Percentiles rank a stretch among this genome's conserved stretches.
These are phyloP conservation scores for Aspergillus intermedius DNA, from an alignment of 2,329 filamentous ascomycete species.

Conservation along the genomic window DNA sequence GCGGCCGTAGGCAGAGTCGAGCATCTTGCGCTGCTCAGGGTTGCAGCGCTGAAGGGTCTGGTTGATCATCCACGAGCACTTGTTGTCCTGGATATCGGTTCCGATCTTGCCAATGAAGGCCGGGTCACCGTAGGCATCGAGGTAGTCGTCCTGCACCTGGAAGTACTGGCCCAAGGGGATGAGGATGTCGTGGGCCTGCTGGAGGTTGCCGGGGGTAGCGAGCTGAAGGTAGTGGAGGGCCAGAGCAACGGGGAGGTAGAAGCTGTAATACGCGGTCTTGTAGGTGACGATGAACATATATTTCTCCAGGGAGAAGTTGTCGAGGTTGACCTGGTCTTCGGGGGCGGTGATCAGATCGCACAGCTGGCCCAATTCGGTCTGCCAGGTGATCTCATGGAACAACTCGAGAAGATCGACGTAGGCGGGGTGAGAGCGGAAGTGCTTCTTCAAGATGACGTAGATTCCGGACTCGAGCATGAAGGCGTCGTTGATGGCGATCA, in stretches of 20 bases:
- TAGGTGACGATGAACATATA: slow-evolving; percentile 98
- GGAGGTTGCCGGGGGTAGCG: slow-evolving; percentile 81
- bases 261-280: slow-evolving; percentile 99
- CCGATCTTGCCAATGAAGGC: slow-evolving; percentile 96
- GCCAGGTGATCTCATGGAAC: slow-evolving; percentile 89
- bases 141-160: slow-evolving; percentile 97
- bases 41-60: slow-evolving; percentile 75
- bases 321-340: slow-evolving; percentile 83
- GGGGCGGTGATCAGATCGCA: slow-evolving; percentile 94
- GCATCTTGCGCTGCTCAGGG: slow-evolving; percentile 76
- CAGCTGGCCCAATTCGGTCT: slow-evolving; percentile 92
- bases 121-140: slow-evolving; percentile 93
- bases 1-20: slow-evolving; percentile 89
- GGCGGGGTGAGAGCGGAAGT: slow-evolving; percentile 77
- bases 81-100: slow-evolving; percentile 98
- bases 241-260: slow-evolving; percentile 93
- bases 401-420: slow-evolving; percentile 92
- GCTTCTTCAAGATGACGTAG: slow-evolving; percentile 86
- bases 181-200: slow-evolving; percentile 82
- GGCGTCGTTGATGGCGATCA: slow-evolving; percentile 96
- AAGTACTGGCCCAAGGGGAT: slow-evolving; percentile 99
- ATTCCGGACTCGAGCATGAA: slow-evolving; percentile 92
- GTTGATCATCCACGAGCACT: slow-evolving; percentile 98
- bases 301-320: slow-evolving; percentile 89
- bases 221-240: slow-evolving; percentile 79